Base-by-base conservation (phyloP, 352 stramenopile species). In the Thraustochytrium striatum region DNA sequence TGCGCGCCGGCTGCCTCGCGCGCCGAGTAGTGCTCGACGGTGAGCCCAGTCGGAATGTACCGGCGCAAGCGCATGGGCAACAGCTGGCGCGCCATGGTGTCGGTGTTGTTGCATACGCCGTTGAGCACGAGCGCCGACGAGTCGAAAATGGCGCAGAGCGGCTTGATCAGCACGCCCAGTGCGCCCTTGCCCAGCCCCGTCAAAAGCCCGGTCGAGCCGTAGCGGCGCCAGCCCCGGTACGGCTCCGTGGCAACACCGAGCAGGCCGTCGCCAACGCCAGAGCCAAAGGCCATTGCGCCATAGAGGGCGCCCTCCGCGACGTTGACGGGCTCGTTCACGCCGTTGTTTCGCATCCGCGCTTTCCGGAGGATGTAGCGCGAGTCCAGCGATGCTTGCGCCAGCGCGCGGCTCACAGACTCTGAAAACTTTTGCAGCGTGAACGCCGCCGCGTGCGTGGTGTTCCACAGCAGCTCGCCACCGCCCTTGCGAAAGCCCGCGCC, bases 321-420 rank as follows among this genome's bases (percentile, higher is more conserved):
- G 28, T 79, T 79, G 50, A 79, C 72, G 21, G 69, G 69, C 43
- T 79, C 69, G 55, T 69, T 47, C 50, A 79, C 69, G 16, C 72
- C 69, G 30, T 79, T 52, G 16, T 2, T 79, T 28, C 69, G 50
- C 13, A 62, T 47, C n/a, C 47, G 52, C 1, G 69, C 69, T 47
- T 79, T 21, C 32, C 43, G 19, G 3, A 62, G 50, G 21, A 79
- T 55, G 43, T 72, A 79, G 5, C 52, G 39, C 25, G 50, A 47
- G 36, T 79, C 69, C 13, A 79, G 39, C 32, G 69, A 79, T 5
- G 69, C 69, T 28, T 79, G 69, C 25, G 35, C 53, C 57, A 79
- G 25, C 2, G 69, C 69, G 19, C 69, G 50, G 58, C 69, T 79
- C 28, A 33, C 57, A 19, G 52, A 61, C 57, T 79, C 69, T 5